Conservation (phyloP, 1,284 basidiomycete species). For the Trametes polyzona region DNA sequence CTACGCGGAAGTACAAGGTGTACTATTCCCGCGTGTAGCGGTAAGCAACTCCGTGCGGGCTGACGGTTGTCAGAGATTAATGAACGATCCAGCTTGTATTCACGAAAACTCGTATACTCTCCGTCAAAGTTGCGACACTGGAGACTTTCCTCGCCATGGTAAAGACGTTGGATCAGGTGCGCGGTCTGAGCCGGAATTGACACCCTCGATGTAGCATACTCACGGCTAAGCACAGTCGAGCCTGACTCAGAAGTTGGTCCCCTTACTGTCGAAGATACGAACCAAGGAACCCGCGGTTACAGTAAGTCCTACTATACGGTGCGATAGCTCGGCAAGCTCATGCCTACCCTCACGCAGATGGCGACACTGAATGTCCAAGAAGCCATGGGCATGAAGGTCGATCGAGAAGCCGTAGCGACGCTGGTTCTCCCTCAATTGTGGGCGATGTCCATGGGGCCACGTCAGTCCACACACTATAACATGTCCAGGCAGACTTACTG, state of each 20-base stretch:
- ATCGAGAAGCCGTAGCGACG: constrained; percentile 93
- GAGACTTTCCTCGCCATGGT: constrained; percentile 92
- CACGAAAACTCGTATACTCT: constrained; percentile 84
- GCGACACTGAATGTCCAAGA: constrained; percentile 94
- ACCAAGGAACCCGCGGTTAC: constrained; percentile 94
- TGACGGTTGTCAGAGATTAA: background rate
- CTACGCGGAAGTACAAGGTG: constrained; percentile 87
- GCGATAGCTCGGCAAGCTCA: background rate
- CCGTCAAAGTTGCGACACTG: constrained; percentile 89
- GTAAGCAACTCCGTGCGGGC: constrained; percentile 47
- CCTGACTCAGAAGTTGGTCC: constrained; percentile 94
- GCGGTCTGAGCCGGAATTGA: constrained; percentile 16
- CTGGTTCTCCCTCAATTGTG: constrained; percentile 93
- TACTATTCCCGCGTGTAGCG: constrained; percentile 86
- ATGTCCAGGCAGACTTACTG: background rate
- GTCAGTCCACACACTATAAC: constrained; percentile 48
- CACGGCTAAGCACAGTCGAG: constrained; percentile 52
- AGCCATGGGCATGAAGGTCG: constrained; percentile 95
- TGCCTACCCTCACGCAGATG: constrained; percentile 59
- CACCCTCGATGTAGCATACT: background rate
- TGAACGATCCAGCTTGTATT: constrained; percentile 76
- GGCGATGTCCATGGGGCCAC: constrained; percentile 96
- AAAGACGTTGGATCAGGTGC: constrained; percentile 88
- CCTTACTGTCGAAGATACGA: constrained; percentile 91
- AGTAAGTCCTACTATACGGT: constrained; percentile 48